Conservation (phyloP, 1,284 basidiomycete genomes). For the Puccinia polysora region DNA sequence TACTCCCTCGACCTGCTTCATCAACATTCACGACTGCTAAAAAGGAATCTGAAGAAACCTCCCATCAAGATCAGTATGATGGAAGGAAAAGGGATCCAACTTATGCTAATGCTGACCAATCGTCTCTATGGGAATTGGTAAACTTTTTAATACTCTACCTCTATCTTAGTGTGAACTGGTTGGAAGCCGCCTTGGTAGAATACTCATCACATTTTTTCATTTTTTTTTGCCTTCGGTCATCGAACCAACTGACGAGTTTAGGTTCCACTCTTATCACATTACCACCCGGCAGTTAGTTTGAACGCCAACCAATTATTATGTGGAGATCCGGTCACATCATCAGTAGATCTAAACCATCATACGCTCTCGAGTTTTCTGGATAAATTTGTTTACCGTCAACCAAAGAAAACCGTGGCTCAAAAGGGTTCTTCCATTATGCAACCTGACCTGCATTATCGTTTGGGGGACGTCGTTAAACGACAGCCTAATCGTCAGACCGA, state of each 20-base stretch:
- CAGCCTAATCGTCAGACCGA: constrained; percentile 57
- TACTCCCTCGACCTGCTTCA: too few relatives aligned
- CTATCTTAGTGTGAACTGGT: too few relatives aligned
- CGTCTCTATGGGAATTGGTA: constrained; percentile 85
- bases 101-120: constrained; percentile 73
- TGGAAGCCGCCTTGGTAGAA: too few relatives aligned
- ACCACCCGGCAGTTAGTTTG: constrained; percentile 83
- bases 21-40: constrained; percentile 1
- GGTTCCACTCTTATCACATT: constrained; percentile 76
- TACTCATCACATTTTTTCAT: constrained; percentile 10
- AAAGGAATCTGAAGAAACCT: constrained; percentile 9
- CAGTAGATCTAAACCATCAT: constrained; percentile 75
- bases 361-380: constrained; percentile 89
- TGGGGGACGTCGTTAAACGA: constrained; percentile 55
- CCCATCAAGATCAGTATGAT: constrained; percentile 61
- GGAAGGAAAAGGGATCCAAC: constrained; percentile 84
- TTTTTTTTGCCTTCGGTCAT: neutral
- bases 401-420: constrained; percentile 69
- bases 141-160: too few relatives aligned
- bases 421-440: constrained; percentile 91
- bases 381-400: constrained; percentile 86
- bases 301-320: constrained; percentile 76
- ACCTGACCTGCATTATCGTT: constrained; percentile 64
- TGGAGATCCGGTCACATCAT: constrained; percentile 63
- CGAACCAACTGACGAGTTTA: constrained; percentile 51